Base-by-base conservation (phyloP, 352 stramenopile species). In the Globisporangium abappressorium region DNA sequence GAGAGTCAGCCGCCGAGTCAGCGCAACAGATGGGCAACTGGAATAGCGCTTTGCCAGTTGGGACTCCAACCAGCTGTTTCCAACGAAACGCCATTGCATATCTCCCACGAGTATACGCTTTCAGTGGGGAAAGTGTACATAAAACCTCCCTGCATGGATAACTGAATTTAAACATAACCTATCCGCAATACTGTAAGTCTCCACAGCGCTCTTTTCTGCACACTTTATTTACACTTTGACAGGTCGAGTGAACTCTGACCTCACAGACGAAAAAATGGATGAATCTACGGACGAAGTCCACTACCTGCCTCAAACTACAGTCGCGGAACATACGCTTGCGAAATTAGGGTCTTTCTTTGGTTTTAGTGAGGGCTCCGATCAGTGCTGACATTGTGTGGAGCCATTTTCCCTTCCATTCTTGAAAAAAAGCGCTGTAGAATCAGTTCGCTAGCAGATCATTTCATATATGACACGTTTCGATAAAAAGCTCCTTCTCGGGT, bases 1-100 rank as follows among this genome's bases (percentile, higher is more conserved):
- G 38, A 62, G 62, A 73, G 68, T 71, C 66, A 60, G 66, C 41
- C 4, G 14, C 34, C 6, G 26, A 67, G 67, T 64, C 67, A 70
- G 64, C 26, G 57, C 65, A 26, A 53, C 65, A 70, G 18, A 49
- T 65, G 65, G 43, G 20, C 1, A 28, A 18, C 1, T 14, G 41
- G 65, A 66, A 70, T 11, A 24, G 47, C 43, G 43, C 43, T 51
- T 51, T 51, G 43, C 43, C 41, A 60, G 43, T 11, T 30, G 38
- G 22, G 30, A 43, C 56, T 47, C 61, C 51, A 62, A 22, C 33
- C 66, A 71, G 66, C 66, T 71, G 66, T 24, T 71, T 71, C 43
- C 47, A 0, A 11, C 28, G 20, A 68, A 69, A 47, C 43, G 43
- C 15, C 43, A 51, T 51, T 51, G 43, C 38, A 24, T 11, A 4